Percentiles rank a stretch among this genome's conserved stretches.
phyloP scores from a whole-genome alignment of 352 stramenopile genomes.

The Pythium guiyangense region DNA sequence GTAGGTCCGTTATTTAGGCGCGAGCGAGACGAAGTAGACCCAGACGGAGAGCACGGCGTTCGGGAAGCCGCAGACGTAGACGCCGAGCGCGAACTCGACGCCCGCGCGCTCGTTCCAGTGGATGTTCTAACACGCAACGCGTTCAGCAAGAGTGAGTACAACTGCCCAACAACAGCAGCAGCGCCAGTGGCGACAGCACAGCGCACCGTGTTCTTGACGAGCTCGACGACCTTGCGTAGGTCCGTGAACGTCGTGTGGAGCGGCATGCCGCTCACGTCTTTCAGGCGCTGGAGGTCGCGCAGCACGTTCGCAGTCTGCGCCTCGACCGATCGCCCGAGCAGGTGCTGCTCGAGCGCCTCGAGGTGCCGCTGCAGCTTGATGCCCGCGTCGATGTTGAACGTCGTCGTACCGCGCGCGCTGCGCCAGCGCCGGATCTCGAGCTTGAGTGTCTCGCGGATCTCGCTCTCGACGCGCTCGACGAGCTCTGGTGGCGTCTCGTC shows the following conservation, averaged over 20 bases:
- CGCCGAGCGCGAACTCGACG: constrained; percentile 89
- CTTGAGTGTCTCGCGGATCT: constrained; percentile 83
- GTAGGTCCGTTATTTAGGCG: constrained; percentile 19
- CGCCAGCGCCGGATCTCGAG: constrained; percentile 87
- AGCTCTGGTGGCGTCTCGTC: constrained; percentile 42
- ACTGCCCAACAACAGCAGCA: background rate
- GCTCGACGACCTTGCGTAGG: constrained; percentile 62
- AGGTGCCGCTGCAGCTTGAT: constrained; percentile 76
- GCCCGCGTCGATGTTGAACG: constrained; percentile 83
- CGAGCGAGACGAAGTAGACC: constrained; percentile 88
- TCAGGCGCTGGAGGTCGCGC: constrained; percentile 27
- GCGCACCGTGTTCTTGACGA: constrained; percentile 83
- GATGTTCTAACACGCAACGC: constrained; percentile 52
- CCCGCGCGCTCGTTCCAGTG: constrained; percentile 80
- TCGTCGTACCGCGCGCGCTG: constrained; percentile 71
- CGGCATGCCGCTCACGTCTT: constrained; percentile 75
- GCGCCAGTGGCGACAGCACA: background rate
- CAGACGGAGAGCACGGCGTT: constrained; percentile 90
- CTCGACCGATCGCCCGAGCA: background rate
- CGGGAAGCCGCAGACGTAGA: constrained; percentile 82
- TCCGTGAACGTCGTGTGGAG: constrained; percentile 90
- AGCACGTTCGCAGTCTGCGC: constrained; percentile 10
- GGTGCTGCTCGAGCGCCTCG: constrained; percentile 55
- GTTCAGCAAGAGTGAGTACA: too few relatives aligned
- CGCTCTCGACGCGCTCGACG: constrained; percentile 64